Conservation (phyloP, 768 basidiomycete genomes). For the Lentinula sp. region DNA sequence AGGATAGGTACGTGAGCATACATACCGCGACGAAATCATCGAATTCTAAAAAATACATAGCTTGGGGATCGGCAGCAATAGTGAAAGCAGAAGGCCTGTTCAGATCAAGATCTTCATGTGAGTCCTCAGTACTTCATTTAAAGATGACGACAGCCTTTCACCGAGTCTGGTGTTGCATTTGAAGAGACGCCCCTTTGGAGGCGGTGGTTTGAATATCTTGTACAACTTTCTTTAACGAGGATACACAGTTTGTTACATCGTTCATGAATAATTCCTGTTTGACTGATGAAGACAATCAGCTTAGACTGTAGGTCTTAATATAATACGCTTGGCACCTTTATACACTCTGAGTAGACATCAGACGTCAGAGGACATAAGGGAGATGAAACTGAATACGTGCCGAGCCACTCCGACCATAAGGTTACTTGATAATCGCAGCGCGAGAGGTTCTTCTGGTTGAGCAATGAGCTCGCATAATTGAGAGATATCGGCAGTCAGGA, state of each 20-base stretch:
- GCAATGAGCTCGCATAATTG: slow-evolving; percentile 77
- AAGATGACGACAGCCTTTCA: slow-evolving; percentile 21
- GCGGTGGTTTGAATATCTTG: slow-evolving; percentile 51
- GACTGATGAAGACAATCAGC: slow-evolving; percentile 33
- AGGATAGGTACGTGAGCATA: slow-evolving; percentile 4
- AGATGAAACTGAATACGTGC: slow-evolving; percentile 27
- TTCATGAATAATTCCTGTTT: slow-evolving; percentile 80
- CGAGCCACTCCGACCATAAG: slow-evolving; percentile 86
- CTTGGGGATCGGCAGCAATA: slow-evolving; percentile 43
- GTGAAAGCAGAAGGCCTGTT: slow-evolving; percentile 46
- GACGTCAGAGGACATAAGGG: neutral
- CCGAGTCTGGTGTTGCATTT: slow-evolving; percentile 70
- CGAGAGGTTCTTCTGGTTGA: slow-evolving; percentile 80
- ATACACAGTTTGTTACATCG: slow-evolving; percentile 75
- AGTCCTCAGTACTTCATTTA: neutral
- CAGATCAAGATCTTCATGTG: neutral
- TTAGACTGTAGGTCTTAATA: neutral
- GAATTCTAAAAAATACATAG: slow-evolving; percentile 49
- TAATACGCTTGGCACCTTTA: slow-evolving; percentile 27
- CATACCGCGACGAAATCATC: slow-evolving; percentile 60
- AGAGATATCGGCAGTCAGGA: slow-evolving; percentile 79
- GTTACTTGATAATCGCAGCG: slow-evolving; percentile 81
- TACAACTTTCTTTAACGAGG: slow-evolving; percentile 72
- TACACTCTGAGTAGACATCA: slow-evolving; percentile 29
- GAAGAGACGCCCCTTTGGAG: slow-evolving; percentile 46